A percentile compares a stretch with the other conserved stretches of the same genome.
Conservation (phyloP, 768 basidiomycete species). For the Hemileccinum impolitum region DNA sequence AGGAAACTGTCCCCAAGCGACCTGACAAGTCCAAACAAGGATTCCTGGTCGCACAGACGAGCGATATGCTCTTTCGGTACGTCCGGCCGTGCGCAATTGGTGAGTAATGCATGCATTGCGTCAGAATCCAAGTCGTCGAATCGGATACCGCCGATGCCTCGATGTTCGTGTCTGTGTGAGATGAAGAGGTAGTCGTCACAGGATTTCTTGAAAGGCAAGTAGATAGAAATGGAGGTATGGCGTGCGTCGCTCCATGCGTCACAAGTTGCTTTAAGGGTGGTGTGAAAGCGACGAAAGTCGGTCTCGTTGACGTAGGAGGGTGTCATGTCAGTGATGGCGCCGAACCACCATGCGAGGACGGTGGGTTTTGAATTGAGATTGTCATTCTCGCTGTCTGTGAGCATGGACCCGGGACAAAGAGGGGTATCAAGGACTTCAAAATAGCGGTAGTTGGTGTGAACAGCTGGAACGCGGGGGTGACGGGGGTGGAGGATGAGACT, state of each 20-base stretch:
- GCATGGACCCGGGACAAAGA: neutral
- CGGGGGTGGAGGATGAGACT: constrained; percentile 23
- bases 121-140: constrained; percentile 49
- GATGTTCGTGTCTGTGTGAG: constrained; percentile 47
- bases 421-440: constrained; percentile 19
- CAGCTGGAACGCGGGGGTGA: constrained; percentile 18
- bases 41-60: constrained; percentile 27
- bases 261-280: constrained; percentile 40
- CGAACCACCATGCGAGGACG: constrained; percentile 28
- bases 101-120: constrained; percentile 25
- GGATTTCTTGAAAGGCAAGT: constrained; percentile 46
- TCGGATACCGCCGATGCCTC: constrained; percentile 56
- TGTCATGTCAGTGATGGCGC: constrained; percentile 40
- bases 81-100: neutral
- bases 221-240: constrained; percentile 26
- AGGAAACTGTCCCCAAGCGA: constrained; percentile 43
- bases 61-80: constrained; percentile 3
- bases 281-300: constrained; percentile 48
- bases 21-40: constrained; percentile 45
- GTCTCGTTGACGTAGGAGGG: constrained; percentile 47
- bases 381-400: neutral
- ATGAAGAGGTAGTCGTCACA: constrained; percentile 56
- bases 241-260: constrained; percentile 35
- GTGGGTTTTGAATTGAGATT: constrained; percentile 3
- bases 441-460: constrained; percentile 28